Conservation (phyloP, 2,329 filamentous ascomycete species). For the Acephala macrosclerotiorum region DNA sequence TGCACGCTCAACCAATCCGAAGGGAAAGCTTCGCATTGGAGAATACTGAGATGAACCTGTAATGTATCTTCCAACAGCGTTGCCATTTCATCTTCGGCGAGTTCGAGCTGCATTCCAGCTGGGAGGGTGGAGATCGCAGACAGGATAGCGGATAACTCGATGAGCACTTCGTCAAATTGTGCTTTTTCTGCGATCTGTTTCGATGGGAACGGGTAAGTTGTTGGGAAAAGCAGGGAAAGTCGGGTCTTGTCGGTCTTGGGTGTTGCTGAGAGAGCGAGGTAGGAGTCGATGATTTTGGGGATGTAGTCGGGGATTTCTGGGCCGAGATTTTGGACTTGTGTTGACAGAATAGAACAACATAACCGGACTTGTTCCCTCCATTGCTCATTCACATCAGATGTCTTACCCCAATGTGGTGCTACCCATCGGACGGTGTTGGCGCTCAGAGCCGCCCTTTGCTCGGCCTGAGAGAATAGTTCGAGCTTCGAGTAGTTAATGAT, state of each 20-base stretch:
- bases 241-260: conserved; percentile 63
- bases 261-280: conserved; percentile 73
- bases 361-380: conserved; percentile 93
- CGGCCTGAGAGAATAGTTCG: conserved; percentile 79
- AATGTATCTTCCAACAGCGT: conserved; percentile 80
- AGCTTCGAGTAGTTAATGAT: conserved; percentile 91
- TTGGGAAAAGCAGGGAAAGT: conserved; percentile 89
- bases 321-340: conserved; percentile 79
- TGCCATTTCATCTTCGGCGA: conserved; percentile 76
- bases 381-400: conserved; percentile 76
- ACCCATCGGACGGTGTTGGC: conserved; percentile 91
- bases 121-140: conserved; percentile 81
- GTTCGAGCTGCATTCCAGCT: conserved; percentile 76
- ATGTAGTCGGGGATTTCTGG: conserved; percentile 88
- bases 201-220: conserved; percentile 85
- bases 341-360: conserved; percentile 91
- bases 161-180: conserved; percentile 82
- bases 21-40: conserved; percentile 90
- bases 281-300: conserved; percentile 90
- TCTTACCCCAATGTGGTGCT: conserved; percentile 88
- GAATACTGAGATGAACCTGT: conserved; percentile 86
- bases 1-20: conserved; percentile 89
- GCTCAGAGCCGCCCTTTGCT: conserved; percentile 76
- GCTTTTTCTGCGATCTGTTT: conserved; percentile 67
- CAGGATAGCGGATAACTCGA: conserved; percentile 88